These are phyloP conservation scores for Fusarium sp. DNA, from an alignment of 2,329 filamentous ascomycete genomes.

Conservation along the genomic window DNA sequence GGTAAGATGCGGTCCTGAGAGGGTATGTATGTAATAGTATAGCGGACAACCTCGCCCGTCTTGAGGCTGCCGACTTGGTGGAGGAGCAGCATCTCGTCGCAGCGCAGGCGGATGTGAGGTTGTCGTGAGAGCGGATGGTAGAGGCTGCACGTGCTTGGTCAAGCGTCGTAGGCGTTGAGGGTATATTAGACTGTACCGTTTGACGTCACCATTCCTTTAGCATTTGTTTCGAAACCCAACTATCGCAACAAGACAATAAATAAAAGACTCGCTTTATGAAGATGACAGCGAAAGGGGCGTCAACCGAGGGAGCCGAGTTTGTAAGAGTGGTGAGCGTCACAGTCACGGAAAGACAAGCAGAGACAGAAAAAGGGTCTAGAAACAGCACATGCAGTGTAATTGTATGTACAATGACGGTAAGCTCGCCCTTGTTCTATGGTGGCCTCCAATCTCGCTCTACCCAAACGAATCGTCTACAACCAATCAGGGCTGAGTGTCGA, in stretches of 20 bases:
- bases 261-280: background rate
- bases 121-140: background rate
- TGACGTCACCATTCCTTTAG: slow-evolving; percentile 44
- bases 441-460: slow-evolving; percentile 35
- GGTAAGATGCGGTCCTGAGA: slow-evolving; percentile 90
- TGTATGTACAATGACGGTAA: slow-evolving; percentile 44
- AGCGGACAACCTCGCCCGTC: slow-evolving; percentile 93
- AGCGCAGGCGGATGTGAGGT: slow-evolving; percentile 15
- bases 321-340: background rate
- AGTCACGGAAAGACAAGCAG: slow-evolving; percentile 14
- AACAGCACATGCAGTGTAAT: slow-evolving; percentile 8
- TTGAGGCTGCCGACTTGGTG: slow-evolving; percentile 93
- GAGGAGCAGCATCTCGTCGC: slow-evolving; percentile 79
- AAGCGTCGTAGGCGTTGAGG: slow-evolving; percentile 2
- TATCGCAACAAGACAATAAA: background rate
- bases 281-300: slow-evolving; percentile 5
- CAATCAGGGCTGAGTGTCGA: slow-evolving; percentile 32
- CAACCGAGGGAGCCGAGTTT: slow-evolving; percentile 30
- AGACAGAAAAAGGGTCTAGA: slow-evolving; percentile 37
- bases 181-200: slow-evolving; percentile 25
- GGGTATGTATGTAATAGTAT: slow-evolving; percentile 91
- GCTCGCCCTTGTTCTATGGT: slow-evolving; percentile 23
- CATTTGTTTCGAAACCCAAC: slow-evolving; percentile 1
- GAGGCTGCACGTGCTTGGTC: slow-evolving; percentile 17
- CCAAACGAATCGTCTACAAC: slow-evolving; percentile 9